These are phyloP conservation scores for Ceratocystis papillata DNA, from an alignment of 2,329 filamentous ascomycete genomes.

Conservation along the genomic window DNA sequence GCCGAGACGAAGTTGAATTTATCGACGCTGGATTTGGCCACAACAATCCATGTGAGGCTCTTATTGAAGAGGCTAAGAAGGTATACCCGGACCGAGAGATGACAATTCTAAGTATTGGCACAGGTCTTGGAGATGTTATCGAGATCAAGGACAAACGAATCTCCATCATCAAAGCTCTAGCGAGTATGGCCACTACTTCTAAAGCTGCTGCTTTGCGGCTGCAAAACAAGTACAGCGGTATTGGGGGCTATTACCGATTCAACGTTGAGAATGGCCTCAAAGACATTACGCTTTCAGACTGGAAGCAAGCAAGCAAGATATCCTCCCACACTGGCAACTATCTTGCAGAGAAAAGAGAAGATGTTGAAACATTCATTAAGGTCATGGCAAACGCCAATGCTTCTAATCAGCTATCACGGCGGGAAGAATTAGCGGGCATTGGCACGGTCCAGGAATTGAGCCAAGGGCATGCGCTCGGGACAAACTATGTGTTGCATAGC, in stretches of 20 bases:
- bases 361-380: too few species aligned
- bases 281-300: conserved; percentile 28
- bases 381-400: too few species aligned
- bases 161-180: not conserved
- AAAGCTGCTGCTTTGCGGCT: not conserved
- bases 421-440: too few species aligned
- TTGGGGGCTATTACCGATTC: conserved; percentile 28
- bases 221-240: conserved; percentile 25
- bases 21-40: conserved; percentile 30
- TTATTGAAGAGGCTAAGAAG: conserved; percentile 28
- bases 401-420: too few species aligned
- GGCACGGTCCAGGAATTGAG: too few species aligned
- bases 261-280: conserved; percentile 29
- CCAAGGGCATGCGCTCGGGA: too few species aligned
- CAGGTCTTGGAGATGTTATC: conserved; percentile 27
- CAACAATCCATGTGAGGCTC: conserved; percentile 30
- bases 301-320: conserved; percentile 27
- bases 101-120: conserved; percentile 29
- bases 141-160: conserved; percentile 23
- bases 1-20: conserved; percentile 28
- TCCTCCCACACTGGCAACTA: conserved; percentile 27
- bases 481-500: too few species aligned
- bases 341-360: conserved; percentile 2
- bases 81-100: conserved; percentile 26
- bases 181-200: not conserved